phyloP scores from a whole-genome alignment of 2,329 filamentous ascomycete genomes.

The Taxawa tesnikishii region DNA sequence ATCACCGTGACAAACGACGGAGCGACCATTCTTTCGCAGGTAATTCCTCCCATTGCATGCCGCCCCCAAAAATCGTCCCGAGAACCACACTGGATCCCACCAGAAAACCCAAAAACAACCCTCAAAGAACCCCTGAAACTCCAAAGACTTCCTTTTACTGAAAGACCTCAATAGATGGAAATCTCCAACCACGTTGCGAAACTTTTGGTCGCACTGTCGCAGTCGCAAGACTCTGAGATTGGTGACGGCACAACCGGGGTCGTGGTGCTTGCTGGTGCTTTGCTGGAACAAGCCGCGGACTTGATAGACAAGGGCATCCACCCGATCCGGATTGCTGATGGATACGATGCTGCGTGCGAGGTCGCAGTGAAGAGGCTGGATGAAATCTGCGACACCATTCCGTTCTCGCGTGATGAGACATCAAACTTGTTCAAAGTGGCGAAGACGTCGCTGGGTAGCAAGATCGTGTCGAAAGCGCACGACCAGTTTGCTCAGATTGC shows the following conservation, averaged over 20 bases:
- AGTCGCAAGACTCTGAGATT: slow-evolving; percentile 98
- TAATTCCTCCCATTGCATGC: slow-evolving; percentile 16
- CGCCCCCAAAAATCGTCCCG: too few species aligned
- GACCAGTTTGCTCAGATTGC: slow-evolving; percentile 97
- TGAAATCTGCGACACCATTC: slow-evolving; percentile 79
- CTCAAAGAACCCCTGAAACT: too few species aligned
- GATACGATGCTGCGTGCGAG: slow-evolving; percentile 95
- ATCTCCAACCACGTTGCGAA: slow-evolving; percentile 98
- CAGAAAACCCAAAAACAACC: too few species aligned
- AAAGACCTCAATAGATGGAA: slow-evolving; percentile 59
- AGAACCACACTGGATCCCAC: too few species aligned
- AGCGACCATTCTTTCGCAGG: slow-evolving; percentile 82
- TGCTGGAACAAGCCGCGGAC: slow-evolving; percentile 92
- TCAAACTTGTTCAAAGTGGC: slow-evolving; percentile 87
- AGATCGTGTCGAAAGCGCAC: slow-evolving; percentile 98
- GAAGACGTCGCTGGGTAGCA: slow-evolving; percentile 90
- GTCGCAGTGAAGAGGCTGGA: slow-evolving; percentile 89
- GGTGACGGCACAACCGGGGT: slow-evolving; percentile 97
- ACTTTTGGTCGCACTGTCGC: slow-evolving; percentile 89
- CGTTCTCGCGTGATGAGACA: slow-evolving; percentile 70
- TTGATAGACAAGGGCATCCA: slow-evolving; percentile 99
- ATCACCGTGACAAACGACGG: slow-evolving; percentile 99
- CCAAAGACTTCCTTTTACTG: too few species aligned
- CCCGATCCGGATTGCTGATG: slow-evolving; percentile 95
- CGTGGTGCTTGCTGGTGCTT: slow-evolving; percentile 84